Conservation (phyloP, 768 basidiomycete genomes). For the Plicaturopsis crispa region DNA sequence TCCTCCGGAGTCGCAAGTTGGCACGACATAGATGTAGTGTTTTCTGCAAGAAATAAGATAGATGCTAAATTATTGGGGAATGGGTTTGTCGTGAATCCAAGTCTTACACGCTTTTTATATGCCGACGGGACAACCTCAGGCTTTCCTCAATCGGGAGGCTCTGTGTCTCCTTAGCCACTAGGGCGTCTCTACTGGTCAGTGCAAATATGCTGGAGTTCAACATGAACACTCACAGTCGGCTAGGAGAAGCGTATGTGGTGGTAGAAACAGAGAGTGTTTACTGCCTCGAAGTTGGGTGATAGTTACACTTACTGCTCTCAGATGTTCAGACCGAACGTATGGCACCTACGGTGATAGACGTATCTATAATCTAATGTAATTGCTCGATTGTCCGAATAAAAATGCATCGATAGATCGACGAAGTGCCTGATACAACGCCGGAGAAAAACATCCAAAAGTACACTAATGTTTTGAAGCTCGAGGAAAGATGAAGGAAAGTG, state of each 20-base stretch:
- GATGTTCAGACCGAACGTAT: too few species aligned
- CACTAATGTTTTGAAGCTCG: not conserved
- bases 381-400: not conserved
- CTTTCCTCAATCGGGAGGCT: too few species aligned
- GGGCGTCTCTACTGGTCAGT: not conserved
- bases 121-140: not conserved
- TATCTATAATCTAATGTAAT: not conserved
- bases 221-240: not conserved
- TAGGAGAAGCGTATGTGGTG: not conserved
- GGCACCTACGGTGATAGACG: too few species aligned
- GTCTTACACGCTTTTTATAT: not conserved
- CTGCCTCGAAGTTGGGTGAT: not conserved
- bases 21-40: not conserved
- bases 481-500: not conserved
- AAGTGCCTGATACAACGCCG: not conserved
- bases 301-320: not conserved
- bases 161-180: not conserved
- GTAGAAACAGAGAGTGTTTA: not conserved
- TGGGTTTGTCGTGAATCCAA: not conserved
- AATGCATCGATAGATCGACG: too few species aligned
- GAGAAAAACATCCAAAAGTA: not conserved
- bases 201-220: not conserved
- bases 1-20: not conserved
- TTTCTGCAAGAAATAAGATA: not conserved
- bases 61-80: not conserved